Evolutionary conservation across 805 yeast genomes (phyloP), one percentile per base, ranked within the genome.

Genomic region (Candida broadrunensis): DNA sequence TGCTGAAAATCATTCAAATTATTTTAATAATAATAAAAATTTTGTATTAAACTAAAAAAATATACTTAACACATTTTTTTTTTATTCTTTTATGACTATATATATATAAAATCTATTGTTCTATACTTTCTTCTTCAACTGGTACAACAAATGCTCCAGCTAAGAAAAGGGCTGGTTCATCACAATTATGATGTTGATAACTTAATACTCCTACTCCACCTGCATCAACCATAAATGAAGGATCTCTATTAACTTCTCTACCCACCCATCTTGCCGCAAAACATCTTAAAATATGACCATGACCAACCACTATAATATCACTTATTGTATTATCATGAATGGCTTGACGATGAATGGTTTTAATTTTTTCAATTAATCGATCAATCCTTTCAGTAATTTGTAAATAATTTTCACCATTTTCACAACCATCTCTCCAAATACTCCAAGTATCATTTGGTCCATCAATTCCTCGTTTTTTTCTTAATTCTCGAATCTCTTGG

Each of bases 151-250:
- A 88, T 0, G 95, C 91, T 36, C 96, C 95, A 2, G 96, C 85
- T 44, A 91, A 71, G 37, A 73, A 78, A 42, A 91, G 60, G 0
- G 97, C 96, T 3, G 97, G 97, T 64, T 91, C 97, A 29, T 83
- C 74, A 41, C 87, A 74, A 58, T 75, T 81, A 56, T 83, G 81
- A 61, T 90, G 98, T 54, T 88, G 95, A 61, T 90, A 90, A 48
- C 93, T 81, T 56, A 91, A 70, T 2, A 89, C 96, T 46, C 97
- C 96, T 32, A 88, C 87, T 33, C 96, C 97, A 48, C 97, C 97
- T 20, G 98, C 96, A 58, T 91, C 97, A 50, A 91, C 70, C 60
- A 91, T 70, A 61, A 89, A 82, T 50, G 83, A 79, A 8, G 97
- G 97, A 59, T 90, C 86, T 35, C 59, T 66, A 46, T 66, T 59